These are phyloP conservation scores for Calvatia gigantea DNA, from an alignment of 768 basidiomycete species.

Conservation along the genomic window DNA sequence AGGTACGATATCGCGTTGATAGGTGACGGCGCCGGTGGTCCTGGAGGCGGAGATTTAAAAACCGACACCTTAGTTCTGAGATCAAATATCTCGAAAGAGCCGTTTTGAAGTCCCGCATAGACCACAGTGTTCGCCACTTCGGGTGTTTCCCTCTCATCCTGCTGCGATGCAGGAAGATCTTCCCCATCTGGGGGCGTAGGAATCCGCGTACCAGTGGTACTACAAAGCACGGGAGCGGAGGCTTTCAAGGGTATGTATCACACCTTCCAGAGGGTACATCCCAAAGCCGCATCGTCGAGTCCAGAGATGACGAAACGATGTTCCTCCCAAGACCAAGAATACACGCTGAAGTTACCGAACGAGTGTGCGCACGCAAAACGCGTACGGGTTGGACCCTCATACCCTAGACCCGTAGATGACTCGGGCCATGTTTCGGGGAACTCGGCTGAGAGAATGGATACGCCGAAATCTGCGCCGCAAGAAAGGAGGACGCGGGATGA, in stretches of 20 bases:
- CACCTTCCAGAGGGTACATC: not conserved
- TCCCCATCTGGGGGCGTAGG: constrained; percentile 25
- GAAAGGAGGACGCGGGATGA: constrained; percentile 71
- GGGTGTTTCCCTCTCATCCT: constrained; percentile 37
- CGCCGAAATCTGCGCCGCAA: constrained; percentile 61
- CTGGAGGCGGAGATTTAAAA: not conserved
- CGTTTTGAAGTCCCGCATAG: constrained; percentile 53
- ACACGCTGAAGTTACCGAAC: constrained; percentile 56
- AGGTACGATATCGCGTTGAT: constrained; percentile 49
- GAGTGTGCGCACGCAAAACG: constrained; percentile 60
- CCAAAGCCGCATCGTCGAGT: constrained; percentile 59
- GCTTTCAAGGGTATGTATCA: constrained; percentile 41
- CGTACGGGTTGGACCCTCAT: constrained; percentile 49
- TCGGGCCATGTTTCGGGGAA: constrained; percentile 21
- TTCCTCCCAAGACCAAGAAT: constrained; percentile 68
- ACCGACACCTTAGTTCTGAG: constrained; percentile 36
- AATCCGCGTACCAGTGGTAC: constrained; percentile 39
- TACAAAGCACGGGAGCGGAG: constrained; percentile 40
- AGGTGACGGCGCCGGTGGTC: constrained; percentile 12
- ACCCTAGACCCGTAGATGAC: constrained; percentile 15
- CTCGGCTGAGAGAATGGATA: constrained; percentile 64
- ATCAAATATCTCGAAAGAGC: constrained; percentile 54
- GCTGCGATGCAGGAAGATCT: constrained; percentile 9
- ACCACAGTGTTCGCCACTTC: constrained; percentile 46
- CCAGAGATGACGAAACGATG: constrained; percentile 63